Base-by-base conservation (phyloP, 2,329 filamentous ascomycete species). In the Grosmannia serpens region DNA sequence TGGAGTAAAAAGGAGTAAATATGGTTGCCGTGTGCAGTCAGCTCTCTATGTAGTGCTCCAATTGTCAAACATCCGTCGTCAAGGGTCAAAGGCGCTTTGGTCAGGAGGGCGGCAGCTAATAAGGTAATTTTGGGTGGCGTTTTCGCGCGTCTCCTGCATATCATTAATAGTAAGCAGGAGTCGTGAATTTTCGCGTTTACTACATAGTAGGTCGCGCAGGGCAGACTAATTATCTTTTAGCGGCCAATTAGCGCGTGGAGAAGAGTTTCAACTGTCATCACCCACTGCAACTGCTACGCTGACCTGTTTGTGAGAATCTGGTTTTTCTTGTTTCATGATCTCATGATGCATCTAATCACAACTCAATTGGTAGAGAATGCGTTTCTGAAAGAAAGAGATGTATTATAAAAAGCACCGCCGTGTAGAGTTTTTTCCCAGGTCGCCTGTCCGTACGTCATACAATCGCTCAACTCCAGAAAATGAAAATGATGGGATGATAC, bases 151-250 rank as follows among this genome's bases (percentile, higher is more conserved):
- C 33, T 52, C 29, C 17, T 31, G 50, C 50, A 51, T 31, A 41
- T 41, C 31, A 29, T 51, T 51, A 20, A 35, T 22, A 35, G 8
- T 20, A n/a, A 13, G 50, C 50, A 17, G 13, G 31, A 44, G 41
- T 44, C 53, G 53, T 55, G 53, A 55, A 55, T 55, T 55, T 55
- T 55, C 53, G 53, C 38, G 53, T 55, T 54, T 27, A 44, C 17
- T 13, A 31, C 35, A 15, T 15, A 3, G 17, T 49, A 20, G 24
- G 29, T 38, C 31, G 51, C n/a, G 29, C 22, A 24, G 22, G 22
- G 47, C 47, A 20, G 47, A 50, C 9, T 44, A n/a, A 44, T 44
- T 44, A 44, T 4, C 41, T n/a, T 7, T 44, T n/a, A 44, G 41
- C 41, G 20, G 17, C 41, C 41, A 44, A 17, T 44, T 44, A 44